Conservation (phyloP, 805 yeast species). For the Kazachstania taianensis region DNA sequence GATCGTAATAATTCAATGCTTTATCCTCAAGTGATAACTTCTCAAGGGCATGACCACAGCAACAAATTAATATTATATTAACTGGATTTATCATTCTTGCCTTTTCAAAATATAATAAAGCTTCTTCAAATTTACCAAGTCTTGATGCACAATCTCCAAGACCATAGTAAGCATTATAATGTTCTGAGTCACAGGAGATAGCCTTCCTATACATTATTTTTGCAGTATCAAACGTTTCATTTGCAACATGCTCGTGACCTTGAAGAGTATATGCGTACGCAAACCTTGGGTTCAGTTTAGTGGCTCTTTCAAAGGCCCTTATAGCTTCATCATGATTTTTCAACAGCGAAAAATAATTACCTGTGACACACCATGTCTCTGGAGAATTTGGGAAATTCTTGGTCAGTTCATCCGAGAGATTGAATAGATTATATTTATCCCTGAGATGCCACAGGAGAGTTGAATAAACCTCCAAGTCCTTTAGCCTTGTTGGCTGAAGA, state of each 20-base stretch:
- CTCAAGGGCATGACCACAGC: constrained; percentile 89
- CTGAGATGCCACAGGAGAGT: constrained; percentile 90
- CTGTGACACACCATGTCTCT: constrained; percentile 86
- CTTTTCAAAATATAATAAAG: constrained; percentile 77
- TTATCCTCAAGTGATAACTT: constrained; percentile 54
- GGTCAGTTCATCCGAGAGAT: constrained; percentile 69
- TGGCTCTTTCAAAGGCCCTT: constrained; percentile 73
- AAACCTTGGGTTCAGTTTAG: constrained; percentile 53
- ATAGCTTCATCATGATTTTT: constrained; percentile 86
- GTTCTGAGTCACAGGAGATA: constrained; percentile 63
- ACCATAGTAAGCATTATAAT: constrained; percentile 92
- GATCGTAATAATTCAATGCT: constrained; percentile 72
- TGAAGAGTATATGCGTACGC: constrained; percentile 86
- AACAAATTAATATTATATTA: constrained; percentile 80
- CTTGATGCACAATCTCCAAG: constrained; percentile 88
- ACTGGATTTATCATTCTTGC: constrained; percentile 86
- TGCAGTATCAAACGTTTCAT: constrained; percentile 86
- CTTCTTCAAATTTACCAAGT: constrained; percentile 72
- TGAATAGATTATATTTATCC: constrained; percentile 68
- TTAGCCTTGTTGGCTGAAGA: constrained; percentile 65
- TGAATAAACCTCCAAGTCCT: constrained; percentile 86
- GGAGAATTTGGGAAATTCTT: constrained; percentile 57
- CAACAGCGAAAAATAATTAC: constrained; percentile 75
- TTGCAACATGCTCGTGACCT: constrained; percentile 85
- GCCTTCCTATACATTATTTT: constrained; percentile 74